Base-by-base conservation (phyloP, 129 eudicot species). In the Arctium lappa region DNA sequence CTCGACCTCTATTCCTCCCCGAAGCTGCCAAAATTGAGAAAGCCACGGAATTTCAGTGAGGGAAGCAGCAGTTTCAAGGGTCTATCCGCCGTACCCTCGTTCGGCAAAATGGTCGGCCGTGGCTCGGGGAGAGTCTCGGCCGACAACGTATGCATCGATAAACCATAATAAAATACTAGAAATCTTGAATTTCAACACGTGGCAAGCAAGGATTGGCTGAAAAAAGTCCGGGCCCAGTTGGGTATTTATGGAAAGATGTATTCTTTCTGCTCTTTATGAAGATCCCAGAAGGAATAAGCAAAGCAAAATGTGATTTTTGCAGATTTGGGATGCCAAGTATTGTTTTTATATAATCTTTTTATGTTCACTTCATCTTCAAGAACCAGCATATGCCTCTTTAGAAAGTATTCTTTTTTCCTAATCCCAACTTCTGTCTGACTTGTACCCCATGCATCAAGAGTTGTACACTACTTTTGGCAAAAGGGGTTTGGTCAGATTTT, bases 41-140 rank as follows among this genome's bases (percentile, higher is more conserved):
- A 81, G 53, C 81, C 92, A 5, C 53, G 83, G n/a, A 91, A 86
- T 81, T 81, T 81, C 15, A 89, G 86, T 30, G 97, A 91, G 80
- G 90, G 96, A 40, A 88, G 97, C 79, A 93, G 94, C 85, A 91
- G 97, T 86, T 88, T 88, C 80, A 93, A 91, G 89, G 74, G 94
- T 38, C 74, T 89, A 56, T 85, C 97, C 27, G 85, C 90, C 27
- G 79, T 93, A 62, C 87, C 93, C 39, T 89, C 97, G 32, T 89
- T 93, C 12, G 92, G 96, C 72, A 91, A 84, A 82, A 86, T 89
- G 75, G 91, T 82, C 29, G 85, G 92, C n/a, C 88, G 91, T 70
- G 83, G 85, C 66, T 86, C 93, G 0, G 97, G 97, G 40, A 93
- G 88, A 76, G 85, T 90, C 31, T 88, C 92, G 0, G 93, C 84